Evolutionary conservation across 2,329 filamentous ascomycete genomes (phyloP), one percentile per base, ranked within the genome.

Genomic region (Aspergillus candidus): DNA sequence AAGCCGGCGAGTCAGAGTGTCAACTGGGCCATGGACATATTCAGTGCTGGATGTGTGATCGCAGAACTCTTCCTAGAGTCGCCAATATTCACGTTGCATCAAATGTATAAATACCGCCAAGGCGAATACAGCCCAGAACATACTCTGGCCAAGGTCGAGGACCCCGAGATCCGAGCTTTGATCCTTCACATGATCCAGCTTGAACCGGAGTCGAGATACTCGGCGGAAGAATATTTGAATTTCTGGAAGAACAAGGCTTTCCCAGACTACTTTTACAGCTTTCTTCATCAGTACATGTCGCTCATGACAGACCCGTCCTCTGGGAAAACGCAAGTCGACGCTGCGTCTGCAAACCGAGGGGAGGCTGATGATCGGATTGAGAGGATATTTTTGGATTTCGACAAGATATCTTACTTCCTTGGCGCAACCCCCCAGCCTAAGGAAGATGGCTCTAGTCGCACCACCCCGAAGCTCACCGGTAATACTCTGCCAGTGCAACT

Each of bases 21-120:
- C 41, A 84, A 81, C 38, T 96, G 91, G 90, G 91, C 93, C 32
- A 98, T 98, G 94, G 93, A 98, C 63, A 84, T 98, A 31, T 98
- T 98, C 72, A 97, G 93, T 65, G 86, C 85, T 15, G 93, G 93
- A 6, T 98, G 94, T 63, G 90, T 97, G 32, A 94, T 98, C 58
- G 93, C 93, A 1, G 93, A 98, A 65, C 76, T 98, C 32, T 96
- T 98, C 55, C 78, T 97, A 5, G 93, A 98, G 68, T 79, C 89
- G 0, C 90, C 94, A 7, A 91, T 97, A n/a, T 97, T 98, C 68
- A 94, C 83, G n/a, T 76, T 98, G 10, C 94, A 88, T 56, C 91
- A 97, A 65, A 79, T 98, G 41, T 97, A 91, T 73, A 91, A 90
- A 61, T 98, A 96, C 61, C 84, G 89, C 33, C 84, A 87, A 50